phyloP scores from a whole-genome alignment of 163 green algal genomes.

The Chlorella variabilis region DNA sequence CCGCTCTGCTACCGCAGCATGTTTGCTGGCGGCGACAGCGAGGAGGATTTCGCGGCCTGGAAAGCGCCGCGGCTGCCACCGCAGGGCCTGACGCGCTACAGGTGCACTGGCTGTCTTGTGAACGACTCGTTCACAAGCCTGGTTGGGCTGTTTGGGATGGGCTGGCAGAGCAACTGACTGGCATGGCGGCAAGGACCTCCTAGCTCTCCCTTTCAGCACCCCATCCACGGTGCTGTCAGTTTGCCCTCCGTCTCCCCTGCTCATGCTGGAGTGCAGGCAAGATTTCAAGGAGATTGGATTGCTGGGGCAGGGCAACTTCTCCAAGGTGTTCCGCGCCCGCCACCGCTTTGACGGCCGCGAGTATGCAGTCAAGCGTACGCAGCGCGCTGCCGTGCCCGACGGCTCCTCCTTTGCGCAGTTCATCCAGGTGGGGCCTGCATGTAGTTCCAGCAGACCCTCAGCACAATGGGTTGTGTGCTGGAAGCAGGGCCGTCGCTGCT shows the following conservation, averaged over 20 bases:
- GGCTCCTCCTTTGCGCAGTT: conserved; percentile 39
- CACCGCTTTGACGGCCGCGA: conserved; percentile 78
- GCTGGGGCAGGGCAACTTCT: conserved; percentile 86
- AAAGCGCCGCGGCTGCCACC: not conserved
- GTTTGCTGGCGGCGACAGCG: conserved; percentile 46
- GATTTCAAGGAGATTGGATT: conserved; percentile 80
- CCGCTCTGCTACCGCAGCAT: conserved; percentile 63
- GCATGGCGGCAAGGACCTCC: no score
- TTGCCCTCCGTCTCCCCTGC: no score
- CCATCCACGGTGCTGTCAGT: no score
- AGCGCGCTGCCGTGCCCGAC: conserved; percentile 52
- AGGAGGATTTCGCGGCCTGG: conserved; percentile 16
- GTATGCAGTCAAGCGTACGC: conserved; percentile 86
- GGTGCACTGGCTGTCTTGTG: conserved; percentile 29
- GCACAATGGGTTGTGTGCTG: not conserved
- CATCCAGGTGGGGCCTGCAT: conserved; percentile 35
- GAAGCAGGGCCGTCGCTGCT: no score
- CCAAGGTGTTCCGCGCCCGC: conserved; percentile 71
- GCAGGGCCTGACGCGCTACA: conserved; percentile 40
- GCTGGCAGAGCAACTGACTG: no score
- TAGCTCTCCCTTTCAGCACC: no score
- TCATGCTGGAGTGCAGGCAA: no score
- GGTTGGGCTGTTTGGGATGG: no score
- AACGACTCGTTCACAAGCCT: no score
- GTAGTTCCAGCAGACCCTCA: not conserved